These are phyloP conservation scores for Pneumocystis carinii DNA, from an alignment of 1,139 yeast genomes.

Conservation along the genomic window DNA sequence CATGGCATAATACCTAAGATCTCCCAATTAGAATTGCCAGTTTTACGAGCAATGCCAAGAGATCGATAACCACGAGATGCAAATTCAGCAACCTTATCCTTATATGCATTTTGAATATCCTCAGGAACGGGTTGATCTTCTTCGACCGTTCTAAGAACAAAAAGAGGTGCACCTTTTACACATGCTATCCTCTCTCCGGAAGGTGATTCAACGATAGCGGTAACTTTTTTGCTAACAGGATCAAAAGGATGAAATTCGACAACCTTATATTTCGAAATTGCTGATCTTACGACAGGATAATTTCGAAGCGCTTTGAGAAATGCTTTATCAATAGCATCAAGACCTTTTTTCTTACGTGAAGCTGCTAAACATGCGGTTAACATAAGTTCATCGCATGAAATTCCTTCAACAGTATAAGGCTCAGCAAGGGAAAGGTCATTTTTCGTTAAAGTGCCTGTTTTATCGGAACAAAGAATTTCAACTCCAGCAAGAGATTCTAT, in stretches of 20 bases:
- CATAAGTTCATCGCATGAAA: slow-evolving; percentile 92
- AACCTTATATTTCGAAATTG: slow-evolving; percentile 51
- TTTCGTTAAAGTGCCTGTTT: slow-evolving; percentile 98
- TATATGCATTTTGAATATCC: slow-evolving; percentile 48
- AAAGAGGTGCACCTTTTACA: slow-evolving; percentile 61
- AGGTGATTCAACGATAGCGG: slow-evolving; percentile 54
- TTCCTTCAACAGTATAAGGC: slow-evolving; percentile 99
- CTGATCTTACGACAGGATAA: slow-evolving; percentile 51
- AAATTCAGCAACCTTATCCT: slow-evolving; percentile 56
- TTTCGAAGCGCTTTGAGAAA: slow-evolving; percentile 68
- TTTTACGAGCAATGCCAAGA: slow-evolving; percentile 59
- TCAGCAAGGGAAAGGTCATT: slow-evolving; percentile 91
- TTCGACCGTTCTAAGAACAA: slow-evolving; percentile 54
- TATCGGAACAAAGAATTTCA: slow-evolving; percentile 96
- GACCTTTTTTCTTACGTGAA: slow-evolving; percentile 96
- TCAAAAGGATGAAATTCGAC: slow-evolving; percentile 57
- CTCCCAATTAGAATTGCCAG: slow-evolving; percentile 61
- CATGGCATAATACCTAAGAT: slow-evolving; percentile 61
- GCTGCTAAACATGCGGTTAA: slow-evolving; percentile 97
- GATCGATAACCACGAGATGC: slow-evolving; percentile 65
- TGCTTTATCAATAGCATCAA: slow-evolving; percentile 95
- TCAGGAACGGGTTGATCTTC: slow-evolving; percentile 55
- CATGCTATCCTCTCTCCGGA: slow-evolving; percentile 52
- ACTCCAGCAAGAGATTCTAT: slow-evolving; percentile 98
- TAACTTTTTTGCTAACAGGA: slow-evolving; percentile 59